Conservation (phyloP, 1,139 yeast genomes). For the Protomyces gravidus region DNA sequence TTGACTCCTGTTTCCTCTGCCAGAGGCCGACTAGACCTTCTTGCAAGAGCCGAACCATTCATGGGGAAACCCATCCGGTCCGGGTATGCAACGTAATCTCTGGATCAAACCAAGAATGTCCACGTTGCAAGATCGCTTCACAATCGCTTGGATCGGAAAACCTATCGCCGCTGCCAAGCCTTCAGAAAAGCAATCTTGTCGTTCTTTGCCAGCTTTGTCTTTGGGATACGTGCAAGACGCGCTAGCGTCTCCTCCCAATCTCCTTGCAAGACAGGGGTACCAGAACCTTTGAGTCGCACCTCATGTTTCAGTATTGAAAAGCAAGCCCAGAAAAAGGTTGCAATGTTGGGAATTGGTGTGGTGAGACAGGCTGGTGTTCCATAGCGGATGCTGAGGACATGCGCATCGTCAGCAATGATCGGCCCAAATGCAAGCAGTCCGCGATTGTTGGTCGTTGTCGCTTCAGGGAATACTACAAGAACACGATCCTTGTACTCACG, state of each 20-base stretch:
- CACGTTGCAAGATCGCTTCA: too few species aligned
- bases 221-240: constrained; percentile 18
- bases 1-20: too few species aligned
- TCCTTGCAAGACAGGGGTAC: constrained; percentile 4
- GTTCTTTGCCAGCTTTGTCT: constrained; percentile 13
- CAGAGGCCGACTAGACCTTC: too few species aligned
- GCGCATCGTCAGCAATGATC: constrained; percentile 13
- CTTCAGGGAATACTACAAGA: constrained; percentile 16
- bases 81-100: too few species aligned
- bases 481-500: constrained; percentile 2
- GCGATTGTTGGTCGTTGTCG: constrained; percentile 25
- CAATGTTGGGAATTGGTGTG: constrained; percentile 17
- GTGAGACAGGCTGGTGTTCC: constrained; percentile 17
- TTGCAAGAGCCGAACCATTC: too few species aligned
- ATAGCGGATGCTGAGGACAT: constrained; percentile 19
- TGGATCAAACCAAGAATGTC: too few species aligned
- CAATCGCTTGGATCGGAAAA: too few species aligned
- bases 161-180: constrained; percentile 16
- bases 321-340: constrained; percentile 14
- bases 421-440: constrained; percentile 28
- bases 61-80: too few species aligned
- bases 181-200: constrained; percentile 24
- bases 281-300: constrained; percentile 13
- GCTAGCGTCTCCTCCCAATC: constrained; percentile 24
- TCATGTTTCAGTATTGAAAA: constrained; percentile 16